Conservation (phyloP, 139 green algal genomes). For the Yamagishiella unicocca region DNA sequence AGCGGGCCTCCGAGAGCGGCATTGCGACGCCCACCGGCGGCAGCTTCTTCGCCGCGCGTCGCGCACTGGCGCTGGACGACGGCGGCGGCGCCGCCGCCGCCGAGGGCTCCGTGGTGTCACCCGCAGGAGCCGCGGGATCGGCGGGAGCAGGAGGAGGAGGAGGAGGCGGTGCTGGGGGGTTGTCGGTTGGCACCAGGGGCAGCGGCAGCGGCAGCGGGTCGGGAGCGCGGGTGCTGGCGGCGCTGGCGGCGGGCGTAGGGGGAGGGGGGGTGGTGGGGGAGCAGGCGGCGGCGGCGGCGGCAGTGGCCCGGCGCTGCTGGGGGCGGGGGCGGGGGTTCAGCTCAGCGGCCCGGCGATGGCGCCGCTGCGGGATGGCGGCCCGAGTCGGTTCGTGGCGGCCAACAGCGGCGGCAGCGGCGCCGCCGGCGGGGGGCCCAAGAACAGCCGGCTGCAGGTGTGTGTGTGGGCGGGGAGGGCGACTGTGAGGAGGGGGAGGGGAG, state of each 20-base stretch:
- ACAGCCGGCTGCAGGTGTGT: not conserved
- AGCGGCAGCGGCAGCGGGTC: not conserved
- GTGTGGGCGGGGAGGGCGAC: not conserved
- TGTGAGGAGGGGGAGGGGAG: not conserved
- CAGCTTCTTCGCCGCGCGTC: conserved; percentile 17
- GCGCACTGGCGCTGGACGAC: not conserved
- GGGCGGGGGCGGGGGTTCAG: conserved; percentile 14
- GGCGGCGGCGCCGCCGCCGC: not conserved
- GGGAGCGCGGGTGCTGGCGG: not conserved
- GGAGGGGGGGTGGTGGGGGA: not conserved
- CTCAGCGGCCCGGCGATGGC: conserved; percentile 12
- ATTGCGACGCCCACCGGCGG: conserved; percentile 1
- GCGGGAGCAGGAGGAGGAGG: not conserved
- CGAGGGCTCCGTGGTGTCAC: not conserved
- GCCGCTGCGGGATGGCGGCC: not conserved
- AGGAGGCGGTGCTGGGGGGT: not conserved
- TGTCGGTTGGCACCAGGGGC: not conserved
- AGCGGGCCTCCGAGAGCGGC: conserved; percentile 17
- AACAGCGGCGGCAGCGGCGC: not conserved
- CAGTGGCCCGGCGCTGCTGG: not conserved
- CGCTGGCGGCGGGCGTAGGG: not conserved
- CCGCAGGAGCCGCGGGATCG: not conserved
- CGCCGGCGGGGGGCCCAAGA: too few relatives aligned
- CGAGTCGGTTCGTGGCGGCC: not conserved
- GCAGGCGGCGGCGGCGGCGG: conserved; percentile 2